A percentile compares a stretch with the other conserved stretches of the same genome.
Evolutionary conservation across 805 yeast genomes (phyloP).

Genomic region (Sugiyamaella marilandica): DNA sequence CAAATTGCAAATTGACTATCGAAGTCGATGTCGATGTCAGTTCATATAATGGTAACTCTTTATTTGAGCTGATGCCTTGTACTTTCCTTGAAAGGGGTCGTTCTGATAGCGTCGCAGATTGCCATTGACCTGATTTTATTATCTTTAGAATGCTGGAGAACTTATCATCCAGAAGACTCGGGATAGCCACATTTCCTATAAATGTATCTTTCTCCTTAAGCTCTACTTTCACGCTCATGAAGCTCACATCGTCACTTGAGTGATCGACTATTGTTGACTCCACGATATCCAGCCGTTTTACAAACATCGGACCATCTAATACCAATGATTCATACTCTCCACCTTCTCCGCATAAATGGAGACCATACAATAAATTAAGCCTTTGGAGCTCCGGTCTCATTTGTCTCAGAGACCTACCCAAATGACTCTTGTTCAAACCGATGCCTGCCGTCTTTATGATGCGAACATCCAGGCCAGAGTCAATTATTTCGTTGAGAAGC

Average conservation of each 20-base stretch:
- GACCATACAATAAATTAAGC: conserved; percentile 64
- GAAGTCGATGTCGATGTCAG: background rate
- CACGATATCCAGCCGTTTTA: conserved; percentile 42
- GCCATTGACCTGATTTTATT: background rate
- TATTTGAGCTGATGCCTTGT: background rate
- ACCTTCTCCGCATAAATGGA: conserved; percentile 97
- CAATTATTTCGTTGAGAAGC: conserved; percentile 77
- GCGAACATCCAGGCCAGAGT: conserved; percentile 66
- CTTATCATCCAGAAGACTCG: conserved; percentile 28
- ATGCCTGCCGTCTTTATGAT: conserved; percentile 90
- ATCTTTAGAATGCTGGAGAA: background rate
- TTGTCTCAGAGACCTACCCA: conserved; percentile 64
- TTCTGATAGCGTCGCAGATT: background rate
- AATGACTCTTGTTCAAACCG: conserved; percentile 62
- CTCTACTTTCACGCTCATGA: conserved; percentile 52
- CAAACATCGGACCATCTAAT: conserved; percentile 82
- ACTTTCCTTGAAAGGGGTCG: background rate
- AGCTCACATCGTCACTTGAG: conserved; percentile 64
- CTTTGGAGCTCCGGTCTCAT: conserved; percentile 50
- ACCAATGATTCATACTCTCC: conserved; percentile 97
- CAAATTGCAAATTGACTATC: background rate
- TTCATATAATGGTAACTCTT: background rate
- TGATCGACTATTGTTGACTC: conserved; percentile 41
- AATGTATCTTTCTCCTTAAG: conserved; percentile 33
- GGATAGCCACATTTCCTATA: conserved; percentile 22